Base-by-base conservation (phyloP, 2,329 filamentous ascomycete genomes). In the Knufia petricola region DNA sequence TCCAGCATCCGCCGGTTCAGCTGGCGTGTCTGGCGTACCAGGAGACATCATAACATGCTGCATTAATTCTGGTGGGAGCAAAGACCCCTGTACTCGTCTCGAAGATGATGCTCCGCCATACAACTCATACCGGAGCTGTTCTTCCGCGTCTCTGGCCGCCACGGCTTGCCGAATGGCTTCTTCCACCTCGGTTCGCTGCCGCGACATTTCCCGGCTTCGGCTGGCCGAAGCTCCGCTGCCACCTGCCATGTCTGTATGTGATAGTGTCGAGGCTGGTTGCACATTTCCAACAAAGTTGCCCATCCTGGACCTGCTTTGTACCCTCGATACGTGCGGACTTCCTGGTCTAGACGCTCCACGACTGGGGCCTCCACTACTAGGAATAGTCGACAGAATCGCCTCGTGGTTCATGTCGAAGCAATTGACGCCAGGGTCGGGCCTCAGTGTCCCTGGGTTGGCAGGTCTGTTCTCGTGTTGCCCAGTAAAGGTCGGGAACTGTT, bases 381-480 rank as follows among this genome's bases (percentile, higher is more conserved):
- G 56, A 46, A 59, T 57, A 3, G 56, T 59, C 7, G 56, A 52
- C 50, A 59, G 57, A 41, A 59, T 59, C 10, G 56, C 55, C 19
- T 59, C 56, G 38, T 59, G 56, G 23, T 59, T 57, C 23, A 55
- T 55, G 21, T 59, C 56, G 42, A 59, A 59, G 7, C 52, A 49
- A 47, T 55, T 59, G 41, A 55, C 55, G n/a, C 45, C 52, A 23
- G 47, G 55, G 38, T 57, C 55, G 9, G 56, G 56, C 48, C 56
- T 52, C 20, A 59, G 34, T 34, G 36, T 28, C 12, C 12, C 50
- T 51, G 17, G 51, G 51, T 23, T 48, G 23, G 31, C 43, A 15
- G 15, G 19, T 19, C 44, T 37, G 6, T 3, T 17, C 4, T 31
- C 15, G 13, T 32, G 17, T 19, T 34, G 32, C 9, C 8, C 21